Conservation (phyloP, 2,329 filamentous ascomycete genomes). For the Aciculosporium take region DNA sequence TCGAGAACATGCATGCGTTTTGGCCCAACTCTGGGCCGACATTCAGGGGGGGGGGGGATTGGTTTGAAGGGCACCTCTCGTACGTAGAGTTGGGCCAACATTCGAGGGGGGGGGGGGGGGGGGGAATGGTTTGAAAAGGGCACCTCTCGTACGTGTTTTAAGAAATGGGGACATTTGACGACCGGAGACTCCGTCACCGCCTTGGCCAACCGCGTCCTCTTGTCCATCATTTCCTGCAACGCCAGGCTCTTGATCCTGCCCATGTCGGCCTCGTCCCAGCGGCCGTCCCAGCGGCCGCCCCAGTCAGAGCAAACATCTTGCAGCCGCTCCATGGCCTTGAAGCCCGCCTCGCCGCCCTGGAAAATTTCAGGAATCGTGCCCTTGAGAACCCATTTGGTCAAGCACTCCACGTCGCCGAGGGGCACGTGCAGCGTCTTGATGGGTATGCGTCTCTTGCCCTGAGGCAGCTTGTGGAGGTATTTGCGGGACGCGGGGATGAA, state of each 20-base stretch:
- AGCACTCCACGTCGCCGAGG: slow-evolving; percentile 66
- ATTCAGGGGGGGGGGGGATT: no score
- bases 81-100: no score
- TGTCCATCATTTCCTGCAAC: slow-evolving; percentile 64
- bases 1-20: no score
- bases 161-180: slow-evolving; percentile 58
- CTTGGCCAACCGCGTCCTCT: slow-evolving; percentile 48
- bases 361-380: slow-evolving; percentile 47
- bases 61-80: no score
- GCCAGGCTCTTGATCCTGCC: slow-evolving; percentile 67
- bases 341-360: slow-evolving; percentile 32
- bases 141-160: slow-evolving; percentile 64
- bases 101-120: slow-evolving; percentile 9
- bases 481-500: slow-evolving; percentile 60
- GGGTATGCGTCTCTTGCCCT: slow-evolving; percentile 50
- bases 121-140: background rate
- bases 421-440: slow-evolving; percentile 56
- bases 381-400: slow-evolving; percentile 55
- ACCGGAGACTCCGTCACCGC: slow-evolving; percentile 52
- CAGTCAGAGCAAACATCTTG: slow-evolving; percentile 57
- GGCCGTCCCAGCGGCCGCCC: slow-evolving; percentile 59
- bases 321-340: slow-evolving; percentile 52
- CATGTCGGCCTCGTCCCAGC: slow-evolving; percentile 79
- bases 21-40: no score
- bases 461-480: slow-evolving; percentile 53